These are phyloP conservation scores for Arthroderma uncinatum DNA, from an alignment of 2,329 filamentous ascomycete species.

Conservation along the genomic window DNA sequence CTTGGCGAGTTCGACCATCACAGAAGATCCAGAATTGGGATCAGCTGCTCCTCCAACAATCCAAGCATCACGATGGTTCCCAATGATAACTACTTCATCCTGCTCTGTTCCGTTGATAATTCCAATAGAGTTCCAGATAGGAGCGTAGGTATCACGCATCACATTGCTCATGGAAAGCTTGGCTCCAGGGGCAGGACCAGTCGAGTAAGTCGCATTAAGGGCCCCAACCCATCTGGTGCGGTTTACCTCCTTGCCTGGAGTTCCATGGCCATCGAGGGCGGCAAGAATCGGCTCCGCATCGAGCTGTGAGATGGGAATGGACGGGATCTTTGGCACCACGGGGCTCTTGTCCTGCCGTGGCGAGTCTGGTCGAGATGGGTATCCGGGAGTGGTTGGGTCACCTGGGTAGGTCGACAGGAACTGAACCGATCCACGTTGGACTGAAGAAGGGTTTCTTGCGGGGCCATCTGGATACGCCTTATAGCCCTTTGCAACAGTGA, in stretches of 20 bases:
- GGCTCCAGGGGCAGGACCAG: constrained; percentile 20
- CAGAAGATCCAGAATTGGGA: constrained; percentile 41
- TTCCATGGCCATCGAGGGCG: constrained; percentile 26
- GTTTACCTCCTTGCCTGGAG: constrained; percentile 23
- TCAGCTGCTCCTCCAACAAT: constrained; percentile 44
- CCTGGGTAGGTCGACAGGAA: constrained; percentile 20
- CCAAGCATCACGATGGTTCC: constrained; percentile 47
- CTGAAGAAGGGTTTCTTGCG: constrained; percentile 36
- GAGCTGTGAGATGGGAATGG: constrained; percentile 23
- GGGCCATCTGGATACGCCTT: constrained; percentile 34
- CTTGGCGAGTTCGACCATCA: constrained; percentile 41
- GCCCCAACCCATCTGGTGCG: constrained; percentile 25
- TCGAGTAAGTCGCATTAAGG: constrained; percentile 25
- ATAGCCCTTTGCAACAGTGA: constrained; percentile 38
- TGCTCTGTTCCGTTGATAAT: constrained; percentile 22
- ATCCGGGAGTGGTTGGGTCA: constrained; percentile 24
- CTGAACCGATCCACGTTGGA: constrained; percentile 38
- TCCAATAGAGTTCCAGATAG: constrained; percentile 22
- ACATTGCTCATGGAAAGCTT: constrained; percentile 20
- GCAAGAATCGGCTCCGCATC: constrained; percentile 24
- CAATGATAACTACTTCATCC: constrained; percentile 39
- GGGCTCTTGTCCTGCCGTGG: constrained; percentile 20
- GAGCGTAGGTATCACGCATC: constrained; percentile 18
- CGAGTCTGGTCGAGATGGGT: constrained; percentile 22
- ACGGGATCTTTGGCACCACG: constrained; percentile 26